Base-by-base conservation (phyloP, 176 grass and related monocot genomes). In the Poa annua region DNA sequence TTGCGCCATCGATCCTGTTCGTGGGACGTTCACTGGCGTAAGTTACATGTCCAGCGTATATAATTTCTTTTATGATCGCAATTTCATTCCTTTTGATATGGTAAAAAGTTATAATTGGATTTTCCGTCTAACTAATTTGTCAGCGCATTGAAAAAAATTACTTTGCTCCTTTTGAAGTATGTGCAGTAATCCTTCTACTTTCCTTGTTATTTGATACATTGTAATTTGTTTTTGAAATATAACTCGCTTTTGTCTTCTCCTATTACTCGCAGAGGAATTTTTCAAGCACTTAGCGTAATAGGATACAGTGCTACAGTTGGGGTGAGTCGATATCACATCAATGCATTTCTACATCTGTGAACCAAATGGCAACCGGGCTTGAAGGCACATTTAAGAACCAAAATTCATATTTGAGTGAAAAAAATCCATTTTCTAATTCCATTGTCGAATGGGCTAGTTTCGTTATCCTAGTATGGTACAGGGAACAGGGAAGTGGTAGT, bases 11-110 rank as follows among this genome's bases (percentile, higher is more conserved):
- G 20, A 11, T 85, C 61, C 74, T 88, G 71, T 91, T 85, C 33
- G 21, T 86, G 13, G 89, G 89, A 76, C 81, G 87, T 80, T 91
- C 89, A 69, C 77, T 94, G 59, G 80, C 92, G 92, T 94, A 94
- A 91, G 84, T 34, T 66, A 62, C 29, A 66, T 78, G 55, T 7
- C 16, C 16, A 5, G 2, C 0, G 7, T 72, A 29, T 16, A n/a
- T 50, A 25, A 44, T 20, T 8, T 0, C 2, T 59, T 75, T 76
- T 25, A n/a, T 21, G n/a, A 77, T 42, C 33, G 53, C 17, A 13
- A 12, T 55, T 36, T 5, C 2, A 55, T 6, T 8, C 17, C 15
- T 4, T n/a, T 42, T 35, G 0, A 35, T 7, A 13, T n/a, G 32
- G 49, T 53, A 52, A 36, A 13, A 35, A n/a, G 1, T 75, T 52